Conservation (phyloP, 2,329 filamentous ascomycete species). For the Penicillium paneum region DNA sequence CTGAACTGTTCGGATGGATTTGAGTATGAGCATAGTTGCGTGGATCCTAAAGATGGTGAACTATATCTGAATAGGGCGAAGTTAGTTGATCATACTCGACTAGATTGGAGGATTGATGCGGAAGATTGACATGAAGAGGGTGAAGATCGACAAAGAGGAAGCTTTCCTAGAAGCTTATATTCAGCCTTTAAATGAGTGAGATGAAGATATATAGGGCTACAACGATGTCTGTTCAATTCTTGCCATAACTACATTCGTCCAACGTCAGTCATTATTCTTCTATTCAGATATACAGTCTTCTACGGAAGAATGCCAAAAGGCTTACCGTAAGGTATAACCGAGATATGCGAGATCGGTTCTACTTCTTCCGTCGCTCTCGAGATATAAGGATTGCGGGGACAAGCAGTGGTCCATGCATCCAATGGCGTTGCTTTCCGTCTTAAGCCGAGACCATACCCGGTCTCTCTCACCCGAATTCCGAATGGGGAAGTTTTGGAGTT, state of each 20-base stretch:
- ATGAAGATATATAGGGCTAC: neutral
- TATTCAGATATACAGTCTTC: too few relatives aligned
- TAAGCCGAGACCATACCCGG: neutral
- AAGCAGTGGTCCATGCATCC: neutral
- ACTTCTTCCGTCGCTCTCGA: neutral
- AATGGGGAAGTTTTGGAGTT: too few relatives aligned
- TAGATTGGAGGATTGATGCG: neutral
- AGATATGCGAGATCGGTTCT: neutral
- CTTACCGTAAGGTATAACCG: too few relatives aligned
- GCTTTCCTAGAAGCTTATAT: neutral
- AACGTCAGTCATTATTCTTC: too few relatives aligned
- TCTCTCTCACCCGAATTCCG: too few relatives aligned
- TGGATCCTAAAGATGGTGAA: too few relatives aligned
- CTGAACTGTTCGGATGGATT: neutral
- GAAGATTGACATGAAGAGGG: neutral
- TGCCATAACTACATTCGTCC: too few relatives aligned
- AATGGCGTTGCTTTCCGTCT: neutral
- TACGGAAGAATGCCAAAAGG: neutral
- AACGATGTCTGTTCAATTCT: neutral
- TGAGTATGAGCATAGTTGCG: neutral
- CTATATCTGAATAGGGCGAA: neutral
- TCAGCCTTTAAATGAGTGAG: neutral
- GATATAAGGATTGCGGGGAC: neutral
- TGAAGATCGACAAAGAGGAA: neutral
- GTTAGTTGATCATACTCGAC: neutral